These are phyloP conservation scores for Paspalum vaginatum DNA, from an alignment of 176 grass and related monocot genomes.

Conservation along the genomic window DNA sequence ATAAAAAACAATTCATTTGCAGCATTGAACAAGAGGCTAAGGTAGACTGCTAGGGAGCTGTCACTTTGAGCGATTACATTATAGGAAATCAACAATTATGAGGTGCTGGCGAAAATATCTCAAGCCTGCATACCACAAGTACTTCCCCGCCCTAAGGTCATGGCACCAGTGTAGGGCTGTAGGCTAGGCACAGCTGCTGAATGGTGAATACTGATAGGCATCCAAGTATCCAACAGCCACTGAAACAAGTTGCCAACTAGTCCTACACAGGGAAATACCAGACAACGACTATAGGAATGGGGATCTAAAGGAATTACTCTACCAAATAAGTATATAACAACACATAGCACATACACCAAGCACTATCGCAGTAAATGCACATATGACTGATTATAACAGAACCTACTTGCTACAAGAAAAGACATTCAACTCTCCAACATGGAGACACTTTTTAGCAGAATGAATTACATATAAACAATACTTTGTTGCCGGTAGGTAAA, in stretches of 20 bases:
- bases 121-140: slow-evolving; percentile 8
- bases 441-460: slow-evolving; percentile 5
- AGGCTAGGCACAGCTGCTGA: slow-evolving; percentile 6
- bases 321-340: slow-evolving; percentile 5
- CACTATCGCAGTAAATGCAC: slow-evolving; percentile 18
- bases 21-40: slow-evolving; percentile 17
- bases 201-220: slow-evolving; percentile 19
- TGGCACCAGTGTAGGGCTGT: slow-evolving; percentile 29
- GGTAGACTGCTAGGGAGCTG: background rate
- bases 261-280: slow-evolving; percentile 5
- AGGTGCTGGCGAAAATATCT: background rate
- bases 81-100: slow-evolving; percentile 31
- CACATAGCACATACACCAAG: background rate
- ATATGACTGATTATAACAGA: background rate
- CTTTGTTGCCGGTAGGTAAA: background rate
- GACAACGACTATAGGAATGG: background rate
- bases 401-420: slow-evolving; percentile 19
- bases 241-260: slow-evolving; percentile 32
- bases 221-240: slow-evolving; percentile 6
- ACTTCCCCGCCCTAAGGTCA: slow-evolving; percentile 37
- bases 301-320: slow-evolving; percentile 6
- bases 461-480: slow-evolving; percentile 32
- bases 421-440: slow-evolving; percentile 27
- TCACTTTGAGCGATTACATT: slow-evolving; percentile 23
- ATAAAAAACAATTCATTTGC: background rate